Evolutionary conservation across 192 early-diverging fungal species (phyloP).

Genomic region (Cetraspora pellucida): DNA sequence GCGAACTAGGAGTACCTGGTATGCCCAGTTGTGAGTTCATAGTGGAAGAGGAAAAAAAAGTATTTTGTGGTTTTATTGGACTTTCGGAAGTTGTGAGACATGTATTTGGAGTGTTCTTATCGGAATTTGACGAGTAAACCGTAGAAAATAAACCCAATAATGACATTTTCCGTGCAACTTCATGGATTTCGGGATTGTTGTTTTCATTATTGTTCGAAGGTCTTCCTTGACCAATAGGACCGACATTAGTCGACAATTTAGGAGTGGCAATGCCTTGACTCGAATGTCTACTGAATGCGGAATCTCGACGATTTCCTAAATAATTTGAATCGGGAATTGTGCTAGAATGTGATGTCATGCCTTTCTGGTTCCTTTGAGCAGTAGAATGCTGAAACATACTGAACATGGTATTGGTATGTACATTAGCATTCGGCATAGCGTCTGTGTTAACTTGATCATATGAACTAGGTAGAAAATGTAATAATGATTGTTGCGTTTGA

Average conservation of each 20-base stretch:
- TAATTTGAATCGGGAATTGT: not conserved
- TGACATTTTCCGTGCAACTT: conserved; percentile 19
- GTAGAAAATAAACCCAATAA: conserved; percentile 18
- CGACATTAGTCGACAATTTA: not conserved
- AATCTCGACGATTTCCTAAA: not conserved
- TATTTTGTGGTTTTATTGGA: not conserved
- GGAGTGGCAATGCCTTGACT: not conserved
- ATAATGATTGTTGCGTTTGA: not conserved
- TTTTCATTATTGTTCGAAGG: conserved; percentile 14
- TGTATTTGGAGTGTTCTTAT: not conserved
- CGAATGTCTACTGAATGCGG: not conserved
- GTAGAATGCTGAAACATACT: not conserved
- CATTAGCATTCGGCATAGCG: not conserved
- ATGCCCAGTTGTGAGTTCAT: not conserved
- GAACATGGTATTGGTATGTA: not conserved
- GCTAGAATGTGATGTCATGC: not conserved
- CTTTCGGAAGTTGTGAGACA: not conserved
- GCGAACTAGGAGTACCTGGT: not conserved
- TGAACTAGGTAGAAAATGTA: not conserved
- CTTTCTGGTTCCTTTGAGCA: not conserved
- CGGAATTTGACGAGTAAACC: not conserved
- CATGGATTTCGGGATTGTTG: conserved; percentile 1
- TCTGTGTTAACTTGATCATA: not conserved
- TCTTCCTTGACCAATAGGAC: conserved; percentile 23
- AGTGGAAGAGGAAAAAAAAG: not conserved